phyloP scores from a whole-genome alignment of 2,329 filamentous ascomycete genomes.

The Raffaelea ambrosiae region DNA sequence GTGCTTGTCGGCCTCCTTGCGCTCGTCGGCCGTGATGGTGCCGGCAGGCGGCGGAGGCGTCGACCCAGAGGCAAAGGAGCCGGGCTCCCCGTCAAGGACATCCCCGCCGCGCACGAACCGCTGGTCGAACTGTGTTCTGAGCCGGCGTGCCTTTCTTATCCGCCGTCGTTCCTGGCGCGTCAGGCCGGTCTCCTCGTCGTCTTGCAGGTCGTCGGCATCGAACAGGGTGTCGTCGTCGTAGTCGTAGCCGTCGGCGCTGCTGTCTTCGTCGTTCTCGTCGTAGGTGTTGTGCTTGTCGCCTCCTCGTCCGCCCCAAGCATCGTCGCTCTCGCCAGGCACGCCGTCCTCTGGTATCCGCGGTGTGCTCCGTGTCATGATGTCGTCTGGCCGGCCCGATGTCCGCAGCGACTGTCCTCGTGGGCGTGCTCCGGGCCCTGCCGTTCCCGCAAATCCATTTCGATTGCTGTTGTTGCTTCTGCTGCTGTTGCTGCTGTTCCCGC shows the following conservation, averaged over 20 bases:
- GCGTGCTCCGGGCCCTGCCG: neutral
- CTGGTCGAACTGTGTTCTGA: conserved; percentile 62
- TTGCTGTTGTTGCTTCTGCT: neutral
- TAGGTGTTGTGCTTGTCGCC: conserved; percentile 16
- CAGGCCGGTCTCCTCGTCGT: conserved; percentile 85
- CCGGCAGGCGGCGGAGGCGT: neutral
- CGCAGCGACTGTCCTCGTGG: neutral
- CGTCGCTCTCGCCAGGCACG: conserved; percentile 18
- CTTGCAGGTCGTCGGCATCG: conserved; percentile 60
- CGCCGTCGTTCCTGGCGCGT: conserved; percentile 64
- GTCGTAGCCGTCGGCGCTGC: conserved; percentile 58
- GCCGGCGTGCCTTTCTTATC: conserved; percentile 56
- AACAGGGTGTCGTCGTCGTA: conserved; percentile 63
- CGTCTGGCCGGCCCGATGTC: neutral
- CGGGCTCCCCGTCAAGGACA: neutral
- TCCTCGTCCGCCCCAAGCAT: conserved; percentile 16
- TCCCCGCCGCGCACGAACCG: conserved; percentile 49
- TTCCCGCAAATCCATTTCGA: too few relatives aligned
- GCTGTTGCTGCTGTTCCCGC: neutral
- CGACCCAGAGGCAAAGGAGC: neutral
- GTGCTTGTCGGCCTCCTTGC: conserved; percentile 65
- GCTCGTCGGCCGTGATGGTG: conserved; percentile 58
- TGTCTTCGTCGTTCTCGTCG: neutral
- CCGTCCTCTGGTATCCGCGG: conserved; percentile 10
- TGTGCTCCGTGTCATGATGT: neutral